Conservation (phyloP, 2,329 filamentous ascomycete species). For the Aspergillus sojae region DNA sequence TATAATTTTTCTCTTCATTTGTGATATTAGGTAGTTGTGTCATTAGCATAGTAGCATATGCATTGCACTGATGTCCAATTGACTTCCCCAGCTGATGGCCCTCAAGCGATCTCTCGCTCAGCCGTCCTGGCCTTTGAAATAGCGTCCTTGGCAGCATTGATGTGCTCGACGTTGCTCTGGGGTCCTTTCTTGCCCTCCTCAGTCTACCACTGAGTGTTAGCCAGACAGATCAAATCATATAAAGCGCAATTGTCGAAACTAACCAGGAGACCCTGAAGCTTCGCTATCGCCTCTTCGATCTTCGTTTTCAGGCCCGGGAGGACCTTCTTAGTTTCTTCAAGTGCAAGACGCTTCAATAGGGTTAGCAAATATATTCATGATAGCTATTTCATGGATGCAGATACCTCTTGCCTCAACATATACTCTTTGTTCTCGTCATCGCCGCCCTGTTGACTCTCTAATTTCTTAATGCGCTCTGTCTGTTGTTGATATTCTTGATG, state of each 20-base stretch:
- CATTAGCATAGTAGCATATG: conserved; percentile 1
- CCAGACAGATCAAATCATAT: background rate
- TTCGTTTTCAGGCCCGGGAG: conserved; percentile 72
- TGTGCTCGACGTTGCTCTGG: conserved; percentile 44
- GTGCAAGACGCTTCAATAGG: conserved; percentile 66
- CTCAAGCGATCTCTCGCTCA: conserved; percentile 42
- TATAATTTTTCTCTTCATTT: conserved; percentile 23
- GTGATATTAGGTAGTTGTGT: background rate
- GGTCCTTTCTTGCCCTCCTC: conserved; percentile 44
- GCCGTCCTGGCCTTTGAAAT: conserved; percentile 43
- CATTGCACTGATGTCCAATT: conserved; percentile 1
- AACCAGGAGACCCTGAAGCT: conserved; percentile 76
- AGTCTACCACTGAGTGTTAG: conserved; percentile 23
- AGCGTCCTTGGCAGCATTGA: conserved; percentile 46
- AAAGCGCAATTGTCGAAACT: conserved; percentile 40
- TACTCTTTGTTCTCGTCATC: conserved; percentile 80
- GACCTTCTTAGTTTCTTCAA: conserved; percentile 85
- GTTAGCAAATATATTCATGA: conserved; percentile 2
- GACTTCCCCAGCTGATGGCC: background rate
- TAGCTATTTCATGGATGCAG: conserved; percentile 20
- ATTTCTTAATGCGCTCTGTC: conserved; percentile 68
- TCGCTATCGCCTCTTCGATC: conserved; percentile 70
- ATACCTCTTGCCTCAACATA: conserved; percentile 82
- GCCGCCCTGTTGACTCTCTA: conserved; percentile 67
- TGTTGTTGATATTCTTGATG: conserved; percentile 81